Base-by-base conservation (phyloP, 1,284 basidiomycete genomes). In the Boletus albobrunnescens region DNA sequence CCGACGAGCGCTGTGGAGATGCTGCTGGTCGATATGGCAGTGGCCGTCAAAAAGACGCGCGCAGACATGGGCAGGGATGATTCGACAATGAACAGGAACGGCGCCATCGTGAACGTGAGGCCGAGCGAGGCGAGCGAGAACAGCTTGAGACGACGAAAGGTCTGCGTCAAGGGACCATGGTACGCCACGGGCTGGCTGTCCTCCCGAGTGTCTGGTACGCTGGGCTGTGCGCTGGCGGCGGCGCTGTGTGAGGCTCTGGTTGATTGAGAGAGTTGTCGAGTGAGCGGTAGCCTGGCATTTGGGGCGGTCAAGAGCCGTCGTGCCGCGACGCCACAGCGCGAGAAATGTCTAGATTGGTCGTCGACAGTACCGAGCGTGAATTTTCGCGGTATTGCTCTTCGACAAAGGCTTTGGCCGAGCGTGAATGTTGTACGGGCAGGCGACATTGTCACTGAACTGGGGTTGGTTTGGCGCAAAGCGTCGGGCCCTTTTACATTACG, bases 81-180 rank as follows among this genome's bases (percentile, higher is more conserved):
- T 51, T 91, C 87, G 49, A 91, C 75, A 36, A 91, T 65, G 63
- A 94, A 84, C 49, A 94, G 79, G 67, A 93, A 79, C 1, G 91
- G 91, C 0, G 86, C 75, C 57, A 93, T 71, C 4, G 79, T 71
- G 44, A 73, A 68, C n/a, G 87, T 84, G 38, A 92, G 76, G 5
- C 75, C 75, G 41, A 94, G 75, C 2, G 90, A 91, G 35, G 81
- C 79, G 3, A 94, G 69, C 9, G 91, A 93, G 69, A 94, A 92
- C 20, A 91, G 68, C 63, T 94, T 94, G 47, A 91, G 75, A 8
- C 81, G 78, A 37, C 80, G 77, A 69, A 90, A 92, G 0, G 87
- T 87, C 37, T 71, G 61, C 0, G 82, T 67, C 36, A 93, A 70
- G 2, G 91, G 90, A 0, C 89, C 91, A 50, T 74, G 56, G 53